These are phyloP conservation scores for Trypanosoma melophagium DNA, from an alignment of 208 protist species.

Conservation along the genomic window DNA sequence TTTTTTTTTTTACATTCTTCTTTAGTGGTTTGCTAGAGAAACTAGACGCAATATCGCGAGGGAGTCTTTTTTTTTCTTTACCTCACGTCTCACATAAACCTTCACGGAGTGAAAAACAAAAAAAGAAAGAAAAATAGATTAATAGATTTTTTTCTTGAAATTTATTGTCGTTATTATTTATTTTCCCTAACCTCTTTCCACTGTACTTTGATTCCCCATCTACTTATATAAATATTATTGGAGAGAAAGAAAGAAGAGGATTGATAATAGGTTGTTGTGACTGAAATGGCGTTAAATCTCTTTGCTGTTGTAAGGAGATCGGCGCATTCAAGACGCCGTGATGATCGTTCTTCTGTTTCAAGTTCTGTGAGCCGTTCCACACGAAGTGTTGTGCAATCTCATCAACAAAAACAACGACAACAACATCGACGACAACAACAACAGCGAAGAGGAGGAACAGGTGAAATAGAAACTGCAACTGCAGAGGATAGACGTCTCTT, in stretches of 20 bases:
- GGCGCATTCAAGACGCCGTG: background rate
- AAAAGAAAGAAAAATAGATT: slow-evolving; percentile 7
- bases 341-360: slow-evolving; percentile 17
- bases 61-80: background rate
- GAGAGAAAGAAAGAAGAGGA: background rate
- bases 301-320: slow-evolving; percentile 25
- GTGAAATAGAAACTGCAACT: slow-evolving; percentile 14
- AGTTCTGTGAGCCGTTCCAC: slow-evolving; percentile 4
- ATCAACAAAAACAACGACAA: too few species aligned
- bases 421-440: too few species aligned
- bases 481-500: slow-evolving; percentile 65
- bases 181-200: too few species aligned
- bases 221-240: background rate
- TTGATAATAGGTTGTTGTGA: background rate
- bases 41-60: too few species aligned
- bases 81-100: background rate
- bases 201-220: too few species aligned
- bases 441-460: slow-evolving; percentile 6
- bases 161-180: background rate
- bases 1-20: background rate
- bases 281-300: slow-evolving; percentile 31
- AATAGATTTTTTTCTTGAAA: background rate
- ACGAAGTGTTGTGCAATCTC: background rate
- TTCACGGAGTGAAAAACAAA: background rate
- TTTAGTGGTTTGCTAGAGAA: too few species aligned